Evolutionary conservation across 2,329 filamentous ascomycete genomes (phyloP).

Genomic region (Aspergillus fumigatus): DNA sequence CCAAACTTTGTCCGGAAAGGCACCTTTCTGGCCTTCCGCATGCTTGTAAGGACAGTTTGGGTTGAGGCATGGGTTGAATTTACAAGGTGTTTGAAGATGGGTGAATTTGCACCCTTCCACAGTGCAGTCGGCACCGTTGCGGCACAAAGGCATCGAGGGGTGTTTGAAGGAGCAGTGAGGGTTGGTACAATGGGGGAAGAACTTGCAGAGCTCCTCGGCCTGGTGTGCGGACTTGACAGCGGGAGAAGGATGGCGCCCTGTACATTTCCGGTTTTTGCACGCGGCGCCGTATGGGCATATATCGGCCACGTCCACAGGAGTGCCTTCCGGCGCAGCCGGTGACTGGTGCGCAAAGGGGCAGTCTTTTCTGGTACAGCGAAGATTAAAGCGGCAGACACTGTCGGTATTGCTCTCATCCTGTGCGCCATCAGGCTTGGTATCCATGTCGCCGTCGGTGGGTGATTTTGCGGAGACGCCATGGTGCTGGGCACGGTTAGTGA

Average conservation of each 20-base stretch:
- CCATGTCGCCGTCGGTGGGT: constrained; percentile 26
- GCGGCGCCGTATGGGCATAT: constrained; percentile 80
- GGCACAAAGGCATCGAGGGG: constrained; percentile 78
- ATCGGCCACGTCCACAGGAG: constrained; percentile 72
- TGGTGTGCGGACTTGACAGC: constrained; percentile 74
- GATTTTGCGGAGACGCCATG: constrained; percentile 20
- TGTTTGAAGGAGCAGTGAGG: constrained; percentile 84
- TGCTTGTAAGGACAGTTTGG: constrained; percentile 85
- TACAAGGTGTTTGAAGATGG: constrained; percentile 79
- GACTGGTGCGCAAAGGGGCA: constrained; percentile 95
- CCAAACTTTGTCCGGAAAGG: constrained; percentile 88
- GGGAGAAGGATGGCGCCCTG: constrained; percentile 85
- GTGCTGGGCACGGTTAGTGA: constrained; percentile 44
- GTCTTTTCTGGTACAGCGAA: constrained; percentile 79
- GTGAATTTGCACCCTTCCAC: constrained; percentile 82
- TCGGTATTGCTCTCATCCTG: constrained; percentile 55
- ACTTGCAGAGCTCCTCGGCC: constrained; percentile 81
- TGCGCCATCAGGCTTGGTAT: constrained; percentile 40
- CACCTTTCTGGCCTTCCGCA: constrained; percentile 80
- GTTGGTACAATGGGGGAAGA: constrained; percentile 89
- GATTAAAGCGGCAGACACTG: constrained; percentile 82
- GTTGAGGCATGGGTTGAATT: constrained; percentile 87
- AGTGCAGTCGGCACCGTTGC: constrained; percentile 85
- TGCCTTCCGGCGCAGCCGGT: constrained; percentile 75
- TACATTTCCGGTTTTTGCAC: constrained; percentile 95